Evolutionary conservation across 345 rosid species (phyloP).

Genomic region (Euphorbia lathyris): DNA sequence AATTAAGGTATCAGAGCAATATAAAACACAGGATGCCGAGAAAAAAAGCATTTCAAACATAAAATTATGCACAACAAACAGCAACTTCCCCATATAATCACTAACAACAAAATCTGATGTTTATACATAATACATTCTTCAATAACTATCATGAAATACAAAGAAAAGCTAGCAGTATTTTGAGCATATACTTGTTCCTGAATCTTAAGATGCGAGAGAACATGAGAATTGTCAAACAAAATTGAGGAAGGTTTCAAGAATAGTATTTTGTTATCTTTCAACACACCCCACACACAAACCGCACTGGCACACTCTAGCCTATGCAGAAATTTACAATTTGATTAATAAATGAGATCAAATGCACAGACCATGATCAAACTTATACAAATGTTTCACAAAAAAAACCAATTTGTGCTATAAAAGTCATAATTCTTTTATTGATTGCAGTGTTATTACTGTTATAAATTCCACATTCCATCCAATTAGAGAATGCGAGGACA

Average conservation of each 20-base stretch:
- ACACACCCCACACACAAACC: neutral
- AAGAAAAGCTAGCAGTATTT: neutral
- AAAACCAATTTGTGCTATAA: neutral
- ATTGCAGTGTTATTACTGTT: no score
- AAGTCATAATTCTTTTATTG: no score
- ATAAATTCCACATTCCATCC: no score
- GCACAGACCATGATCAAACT: neutral
- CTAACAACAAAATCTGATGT: neutral
- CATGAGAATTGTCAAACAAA: neutral
- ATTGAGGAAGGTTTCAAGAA: neutral
- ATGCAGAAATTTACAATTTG: neutral
- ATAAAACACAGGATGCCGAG: neutral
- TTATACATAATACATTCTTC: neutral
- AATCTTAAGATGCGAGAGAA: no score
- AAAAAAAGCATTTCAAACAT: no score
- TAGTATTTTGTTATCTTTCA: no score
- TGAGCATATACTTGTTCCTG: no score
- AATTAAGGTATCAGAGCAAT: neutral
- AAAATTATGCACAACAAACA: neutral
- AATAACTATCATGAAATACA: neutral
- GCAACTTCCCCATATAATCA: neutral
- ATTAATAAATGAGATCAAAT: neutral
- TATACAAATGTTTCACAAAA: neutral
- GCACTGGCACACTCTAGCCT: neutral
- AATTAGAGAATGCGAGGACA: no score